These are phyloP conservation scores for Nicotiana paniculata DNA, from an alignment of 257 asterid species.

Conservation along the genomic window DNA sequence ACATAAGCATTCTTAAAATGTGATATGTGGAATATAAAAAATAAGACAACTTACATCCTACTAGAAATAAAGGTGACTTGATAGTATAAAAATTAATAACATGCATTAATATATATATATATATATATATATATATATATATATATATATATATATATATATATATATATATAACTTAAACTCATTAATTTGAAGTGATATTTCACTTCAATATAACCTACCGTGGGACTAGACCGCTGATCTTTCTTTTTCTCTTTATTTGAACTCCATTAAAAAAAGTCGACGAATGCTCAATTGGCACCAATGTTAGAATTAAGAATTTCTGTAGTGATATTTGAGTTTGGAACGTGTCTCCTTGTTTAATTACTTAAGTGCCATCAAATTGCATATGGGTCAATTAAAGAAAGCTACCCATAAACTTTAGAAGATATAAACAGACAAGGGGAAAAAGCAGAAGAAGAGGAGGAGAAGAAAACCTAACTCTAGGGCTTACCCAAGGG, in stretches of 20 bases:
- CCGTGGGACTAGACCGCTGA: background rate
- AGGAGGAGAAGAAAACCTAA: slow-evolving; percentile 5
- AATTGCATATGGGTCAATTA: slow-evolving; percentile 2
- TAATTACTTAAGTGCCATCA: background rate
- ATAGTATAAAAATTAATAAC: too few species aligned
- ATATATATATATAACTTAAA: too few species aligned
- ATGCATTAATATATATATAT: too few species aligned
- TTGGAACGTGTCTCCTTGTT: background rate
- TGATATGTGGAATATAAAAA: too few species aligned
- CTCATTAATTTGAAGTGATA: background rate
- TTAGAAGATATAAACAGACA: slow-evolving; percentile 5
- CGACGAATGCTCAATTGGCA: background rate
- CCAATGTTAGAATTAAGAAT: background rate
- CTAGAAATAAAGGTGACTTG: too few species aligned
- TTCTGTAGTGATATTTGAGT: background rate
- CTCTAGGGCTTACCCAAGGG: background rate
- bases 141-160: too few species aligned
- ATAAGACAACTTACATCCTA: too few species aligned
- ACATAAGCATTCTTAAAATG: too few species aligned
- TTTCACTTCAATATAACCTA: background rate
- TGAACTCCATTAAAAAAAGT: background rate
- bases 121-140: too few species aligned
- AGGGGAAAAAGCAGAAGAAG: background rate
- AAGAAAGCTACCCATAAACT: background rate
- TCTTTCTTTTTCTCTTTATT: background rate